Evolutionary conservation across 2,329 filamentous ascomycete species (phyloP).

Genomic region (Chaetomiaceae sp.): DNA sequence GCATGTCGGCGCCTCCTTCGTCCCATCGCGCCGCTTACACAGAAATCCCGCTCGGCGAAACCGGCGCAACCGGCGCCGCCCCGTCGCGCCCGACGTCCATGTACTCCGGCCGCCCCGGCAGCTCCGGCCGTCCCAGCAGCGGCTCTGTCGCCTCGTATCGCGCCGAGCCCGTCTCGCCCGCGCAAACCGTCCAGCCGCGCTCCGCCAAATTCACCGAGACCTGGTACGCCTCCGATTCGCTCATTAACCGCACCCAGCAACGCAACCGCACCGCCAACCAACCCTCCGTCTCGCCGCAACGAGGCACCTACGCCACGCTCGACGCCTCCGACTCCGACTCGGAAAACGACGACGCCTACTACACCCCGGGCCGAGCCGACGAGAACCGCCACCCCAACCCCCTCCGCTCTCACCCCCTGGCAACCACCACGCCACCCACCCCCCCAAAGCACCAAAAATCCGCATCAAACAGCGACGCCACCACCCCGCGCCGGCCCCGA

Average conservation of each 20-base stretch:
- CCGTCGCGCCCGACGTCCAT: constrained; percentile 27
- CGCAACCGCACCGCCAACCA: constrained; percentile 40
- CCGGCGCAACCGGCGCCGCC: constrained; percentile 21
- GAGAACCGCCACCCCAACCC: constrained; percentile 46
- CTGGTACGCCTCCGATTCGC: constrained; percentile 52
- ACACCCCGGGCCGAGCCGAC: not conserved
- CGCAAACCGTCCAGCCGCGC: constrained; percentile 34
- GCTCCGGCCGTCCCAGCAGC: constrained; percentile 27
- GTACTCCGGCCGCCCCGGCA: constrained; percentile 29
- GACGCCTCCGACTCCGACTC: constrained; percentile 36
- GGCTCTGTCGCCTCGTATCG: constrained; percentile 27
- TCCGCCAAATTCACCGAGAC: constrained; percentile 49
- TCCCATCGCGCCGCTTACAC: constrained; percentile 44
- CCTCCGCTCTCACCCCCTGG: constrained; percentile 47
- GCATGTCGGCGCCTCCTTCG: constrained; percentile 38
- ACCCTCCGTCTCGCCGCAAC: constrained; percentile 12
- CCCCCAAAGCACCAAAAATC: too few relatives aligned
- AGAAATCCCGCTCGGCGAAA: constrained; percentile 46
- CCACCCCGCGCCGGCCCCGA: constrained; percentile 27
- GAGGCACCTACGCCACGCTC: constrained; percentile 41
- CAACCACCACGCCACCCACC: constrained; percentile 27
- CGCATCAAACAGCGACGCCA: constrained; percentile 18
- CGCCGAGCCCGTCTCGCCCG: constrained; percentile 15
- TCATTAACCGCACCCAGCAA: constrained; percentile 51
- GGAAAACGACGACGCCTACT: constrained; percentile 17